These are phyloP conservation scores for Coemansia biformis DNA, from an alignment of 192 early-diverging fungal species.

Conservation along the genomic window DNA sequence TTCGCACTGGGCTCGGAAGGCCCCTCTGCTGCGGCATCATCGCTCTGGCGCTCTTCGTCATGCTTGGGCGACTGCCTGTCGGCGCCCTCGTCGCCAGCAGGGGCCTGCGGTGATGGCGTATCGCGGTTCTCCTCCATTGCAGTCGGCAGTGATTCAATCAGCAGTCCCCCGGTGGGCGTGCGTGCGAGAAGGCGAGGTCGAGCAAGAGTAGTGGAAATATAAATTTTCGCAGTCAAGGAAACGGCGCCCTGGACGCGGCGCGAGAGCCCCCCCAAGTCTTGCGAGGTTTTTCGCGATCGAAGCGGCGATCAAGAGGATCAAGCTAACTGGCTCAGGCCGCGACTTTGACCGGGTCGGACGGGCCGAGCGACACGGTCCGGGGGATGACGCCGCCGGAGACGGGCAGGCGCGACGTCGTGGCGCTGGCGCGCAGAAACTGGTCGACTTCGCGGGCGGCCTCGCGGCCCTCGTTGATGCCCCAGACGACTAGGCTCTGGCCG, in stretches of 20 bases:
- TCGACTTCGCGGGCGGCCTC: conserved; percentile 92
- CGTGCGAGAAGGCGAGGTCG: neutral
- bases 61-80: too few relatives aligned
- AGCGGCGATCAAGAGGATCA: too few relatives aligned
- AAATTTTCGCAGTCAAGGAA: too few relatives aligned
- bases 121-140: neutral
- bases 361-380: conserved; percentile 40
- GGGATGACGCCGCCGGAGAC: conserved; percentile 81
- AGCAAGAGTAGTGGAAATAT: conserved; percentile 5
- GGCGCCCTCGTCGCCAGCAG: neutral
- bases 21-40: too few relatives aligned
- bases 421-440: conserved; percentile 63
- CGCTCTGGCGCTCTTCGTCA: too few relatives aligned
- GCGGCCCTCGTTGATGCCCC: conserved; percentile 98
- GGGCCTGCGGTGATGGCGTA: neutral
- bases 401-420: conserved; percentile 65
- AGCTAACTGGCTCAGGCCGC: neutral
- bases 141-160: too few relatives aligned
- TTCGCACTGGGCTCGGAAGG: too few relatives aligned
- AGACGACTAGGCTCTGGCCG: conserved; percentile 92
- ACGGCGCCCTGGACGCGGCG: too few relatives aligned
- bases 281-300: too few relatives aligned
- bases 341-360: neutral
- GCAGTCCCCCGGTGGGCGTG: too few relatives aligned
- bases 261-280: too few relatives aligned